phyloP scores from a whole-genome alignment of 306 rosid species.

The Pterocarpus santalinus region DNA sequence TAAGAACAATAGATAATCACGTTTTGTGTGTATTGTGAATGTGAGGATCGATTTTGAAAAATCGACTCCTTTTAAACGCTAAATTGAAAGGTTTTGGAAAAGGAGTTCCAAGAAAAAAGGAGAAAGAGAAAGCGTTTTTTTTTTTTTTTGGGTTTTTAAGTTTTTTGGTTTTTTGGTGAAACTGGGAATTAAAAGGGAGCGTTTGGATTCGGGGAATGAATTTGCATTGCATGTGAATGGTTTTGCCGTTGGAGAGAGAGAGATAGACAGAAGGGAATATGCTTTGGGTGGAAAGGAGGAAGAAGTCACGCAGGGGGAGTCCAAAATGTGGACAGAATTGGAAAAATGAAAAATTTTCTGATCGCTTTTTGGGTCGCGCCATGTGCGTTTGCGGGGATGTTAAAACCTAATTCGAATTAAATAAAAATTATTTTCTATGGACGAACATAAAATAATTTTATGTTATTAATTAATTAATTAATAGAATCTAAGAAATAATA shows the following conservation, averaged over 20 bases:
- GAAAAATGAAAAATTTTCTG: constrained; percentile 22
- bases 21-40: background rate
- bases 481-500: no score
- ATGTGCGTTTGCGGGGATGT: background rate
- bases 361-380: background rate
- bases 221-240: background rate
- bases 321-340: constrained; percentile 47
- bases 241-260: background rate
- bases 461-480: no score
- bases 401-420: no score
- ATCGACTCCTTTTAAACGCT: background rate
- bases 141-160: background rate
- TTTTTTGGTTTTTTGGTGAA: background rate
- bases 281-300: constrained; percentile 53
- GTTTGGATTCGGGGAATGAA: constrained; percentile 44
- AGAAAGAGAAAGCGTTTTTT: background rate
- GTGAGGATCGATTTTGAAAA: background rate
- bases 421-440: no score
- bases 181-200: background rate
- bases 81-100: background rate
- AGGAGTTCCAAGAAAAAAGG: background rate
- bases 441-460: no score
- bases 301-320: constrained; percentile 46
- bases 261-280: constrained; percentile 53
- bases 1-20: background rate